phyloP scores from a whole-genome alignment of 768 basidiomycete genomes.

The Myochromella boudieri region DNA sequence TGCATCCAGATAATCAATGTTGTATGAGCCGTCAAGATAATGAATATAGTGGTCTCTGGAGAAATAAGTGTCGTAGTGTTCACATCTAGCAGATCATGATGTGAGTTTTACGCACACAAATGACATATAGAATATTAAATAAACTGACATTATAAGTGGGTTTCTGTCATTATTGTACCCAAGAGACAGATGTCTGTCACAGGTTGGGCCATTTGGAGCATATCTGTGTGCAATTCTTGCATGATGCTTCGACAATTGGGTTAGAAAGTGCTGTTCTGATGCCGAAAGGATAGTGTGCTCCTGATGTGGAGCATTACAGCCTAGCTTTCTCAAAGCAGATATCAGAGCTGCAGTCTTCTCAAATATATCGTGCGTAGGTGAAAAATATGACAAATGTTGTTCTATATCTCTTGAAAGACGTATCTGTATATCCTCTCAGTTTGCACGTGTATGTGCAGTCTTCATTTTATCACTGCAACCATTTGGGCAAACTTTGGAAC shows the following conservation, averaged over 20 bases:
- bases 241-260: background rate
- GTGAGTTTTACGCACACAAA: too few relatives aligned
- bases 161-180: background rate
- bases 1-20: constrained; percentile 22
- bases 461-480: background rate
- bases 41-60: constrained; percentile 5
- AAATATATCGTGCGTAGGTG: background rate
- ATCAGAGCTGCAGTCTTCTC: background rate
- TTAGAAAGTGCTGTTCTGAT: background rate
- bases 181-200: background rate
- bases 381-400: background rate
- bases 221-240: background rate
- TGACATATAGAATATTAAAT: too few relatives aligned
- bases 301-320: background rate
- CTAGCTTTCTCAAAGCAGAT: background rate
- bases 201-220: background rate
- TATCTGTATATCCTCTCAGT: background rate
- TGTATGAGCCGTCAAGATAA: constrained; percentile 12
- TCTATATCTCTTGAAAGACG: background rate
- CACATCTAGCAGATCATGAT: background rate
- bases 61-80: constrained; percentile 1
- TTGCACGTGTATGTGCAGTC: background rate
- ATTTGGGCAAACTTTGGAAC: background rate
- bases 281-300: background rate
- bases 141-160: constrained; percentile 1